A percentile compares a stretch with the other conserved stretches of the same genome.
Conservation (phyloP, 2,329 filamentous ascomycete genomes). For the Phoma sp. region DNA sequence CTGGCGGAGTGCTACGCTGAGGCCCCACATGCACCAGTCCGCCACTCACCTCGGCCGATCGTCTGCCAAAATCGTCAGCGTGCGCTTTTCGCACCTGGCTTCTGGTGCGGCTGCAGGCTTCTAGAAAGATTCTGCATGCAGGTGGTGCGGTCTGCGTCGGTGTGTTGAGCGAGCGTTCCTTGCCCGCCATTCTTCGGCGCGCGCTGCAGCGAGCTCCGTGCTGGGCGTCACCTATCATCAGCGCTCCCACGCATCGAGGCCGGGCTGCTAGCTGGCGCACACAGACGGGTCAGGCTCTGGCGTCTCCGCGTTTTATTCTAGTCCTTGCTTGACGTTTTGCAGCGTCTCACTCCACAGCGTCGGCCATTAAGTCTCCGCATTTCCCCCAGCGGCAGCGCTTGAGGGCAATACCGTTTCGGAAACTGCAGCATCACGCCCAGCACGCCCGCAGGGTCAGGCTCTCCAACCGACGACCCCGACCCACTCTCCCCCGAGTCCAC, state of each 20-base stretch:
- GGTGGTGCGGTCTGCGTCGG: conserved; percentile 7
- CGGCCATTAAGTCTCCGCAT: conserved; percentile 16
- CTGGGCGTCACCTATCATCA: conserved; percentile 11
- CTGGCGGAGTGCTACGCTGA: background rate
- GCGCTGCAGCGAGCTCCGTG: conserved; percentile 18
- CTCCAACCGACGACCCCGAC: conserved; percentile 10
- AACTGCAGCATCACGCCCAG: conserved; percentile 11
- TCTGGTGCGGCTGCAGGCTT: conserved; percentile 18
- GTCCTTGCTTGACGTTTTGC: conserved; percentile 19
- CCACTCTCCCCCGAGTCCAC: conserved; percentile 18
- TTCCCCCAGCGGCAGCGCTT: conserved; percentile 13
- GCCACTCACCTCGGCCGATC: conserved; percentile 21
- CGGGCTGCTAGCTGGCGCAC: conserved; percentile 8
- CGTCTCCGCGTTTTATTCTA: conserved; percentile 40
- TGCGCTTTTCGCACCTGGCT: conserved; percentile 26
- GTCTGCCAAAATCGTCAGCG: conserved; percentile 1
- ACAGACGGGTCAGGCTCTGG: conserved; percentile 21
- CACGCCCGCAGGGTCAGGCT: conserved; percentile 10
- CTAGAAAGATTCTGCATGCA: conserved; percentile 29
- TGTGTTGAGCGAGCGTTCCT: conserved; percentile 14
- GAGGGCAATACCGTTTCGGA: conserved; percentile 14
- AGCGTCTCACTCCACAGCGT: conserved; percentile 18
- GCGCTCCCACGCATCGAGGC: conserved; percentile 14
- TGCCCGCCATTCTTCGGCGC: conserved; percentile 9
- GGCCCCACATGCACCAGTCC: conserved; percentile 15